Conservation (phyloP, 495 filamentous ascomycete genomes). For the Aspergillus funiculosus region DNA sequence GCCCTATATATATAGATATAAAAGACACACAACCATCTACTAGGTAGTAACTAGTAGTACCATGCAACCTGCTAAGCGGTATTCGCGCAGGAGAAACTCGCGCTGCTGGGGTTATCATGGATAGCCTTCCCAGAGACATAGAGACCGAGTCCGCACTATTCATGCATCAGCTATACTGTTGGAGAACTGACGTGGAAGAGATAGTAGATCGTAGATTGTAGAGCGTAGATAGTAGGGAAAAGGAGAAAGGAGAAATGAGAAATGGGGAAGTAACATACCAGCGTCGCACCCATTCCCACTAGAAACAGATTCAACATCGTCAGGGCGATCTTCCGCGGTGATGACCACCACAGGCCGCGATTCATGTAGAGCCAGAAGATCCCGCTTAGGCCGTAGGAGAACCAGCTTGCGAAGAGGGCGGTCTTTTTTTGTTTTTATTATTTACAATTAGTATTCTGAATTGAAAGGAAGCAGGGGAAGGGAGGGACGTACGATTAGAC, state of each 20-base stretch:
- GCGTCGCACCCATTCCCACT: conserved; percentile 29
- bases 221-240: no score
- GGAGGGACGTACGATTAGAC: conserved; percentile 38
- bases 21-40: background rate
- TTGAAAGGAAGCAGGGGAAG: conserved; percentile 7
- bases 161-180: no score
- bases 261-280: conserved; percentile 22
- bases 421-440: conserved; percentile 25
- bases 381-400: conserved; percentile 35
- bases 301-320: conserved; percentile 30
- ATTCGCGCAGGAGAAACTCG: conserved; percentile 41
- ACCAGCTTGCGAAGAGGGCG: conserved; percentile 36
- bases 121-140: conserved; percentile 41
- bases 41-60: background rate
- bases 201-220: no score
- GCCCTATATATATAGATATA: background rate
- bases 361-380: conserved; percentile 45
- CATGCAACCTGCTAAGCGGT: conserved; percentile 20
- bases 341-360: conserved; percentile 30
- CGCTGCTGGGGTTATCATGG: conserved; percentile 31
- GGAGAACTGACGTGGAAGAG: no score
- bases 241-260: background rate
- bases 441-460: no score
- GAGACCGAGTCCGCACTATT: conserved; percentile 39
- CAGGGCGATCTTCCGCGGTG: conserved; percentile 32